phyloP scores from a whole-genome alignment of 2,329 filamentous ascomycete species.

The Basipetospora chlamydospora region DNA sequence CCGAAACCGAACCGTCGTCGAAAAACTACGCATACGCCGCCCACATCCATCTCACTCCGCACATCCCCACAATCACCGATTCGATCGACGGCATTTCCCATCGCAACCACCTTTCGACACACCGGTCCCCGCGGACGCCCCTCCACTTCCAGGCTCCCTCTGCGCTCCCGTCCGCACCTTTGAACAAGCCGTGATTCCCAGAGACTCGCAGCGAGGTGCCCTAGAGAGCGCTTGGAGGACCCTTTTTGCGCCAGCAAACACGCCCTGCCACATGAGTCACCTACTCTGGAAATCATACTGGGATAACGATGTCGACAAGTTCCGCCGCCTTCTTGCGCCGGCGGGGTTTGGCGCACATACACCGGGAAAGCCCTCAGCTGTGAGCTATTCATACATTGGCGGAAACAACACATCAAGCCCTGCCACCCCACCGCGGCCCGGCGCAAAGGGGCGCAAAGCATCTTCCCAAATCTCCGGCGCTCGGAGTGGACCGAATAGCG shows the following conservation, averaged over 20 bases:
- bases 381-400: slow-evolving; percentile 12
- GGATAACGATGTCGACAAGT: slow-evolving; percentile 93
- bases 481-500: slow-evolving; percentile 13
- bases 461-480: too few species aligned
- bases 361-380: slow-evolving; percentile 36
- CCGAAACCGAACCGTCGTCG: too few species aligned
- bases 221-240: slow-evolving; percentile 37
- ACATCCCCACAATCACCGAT: neutral
- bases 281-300: slow-evolving; percentile 93
- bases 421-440: slow-evolving; percentile 32
- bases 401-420: slow-evolving; percentile 22
- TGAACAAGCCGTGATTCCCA: slow-evolving; percentile 78
- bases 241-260: neutral
- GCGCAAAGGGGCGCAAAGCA: slow-evolving; percentile 34
- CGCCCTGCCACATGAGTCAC: slow-evolving; percentile 66
- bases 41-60: too few species aligned
- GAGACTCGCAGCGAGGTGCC: slow-evolving; percentile 87
- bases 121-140: neutral
- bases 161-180: slow-evolving; percentile 40
- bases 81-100: neutral
- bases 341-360: slow-evolving; percentile 44
- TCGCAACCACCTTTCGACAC: too few species aligned
- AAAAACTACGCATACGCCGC: too few species aligned
- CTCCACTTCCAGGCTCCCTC: too few species aligned
- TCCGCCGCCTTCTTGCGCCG: slow-evolving; percentile 69